Conservation (phyloP, 139 green algal species). For the Coelastrella sp. region DNA sequence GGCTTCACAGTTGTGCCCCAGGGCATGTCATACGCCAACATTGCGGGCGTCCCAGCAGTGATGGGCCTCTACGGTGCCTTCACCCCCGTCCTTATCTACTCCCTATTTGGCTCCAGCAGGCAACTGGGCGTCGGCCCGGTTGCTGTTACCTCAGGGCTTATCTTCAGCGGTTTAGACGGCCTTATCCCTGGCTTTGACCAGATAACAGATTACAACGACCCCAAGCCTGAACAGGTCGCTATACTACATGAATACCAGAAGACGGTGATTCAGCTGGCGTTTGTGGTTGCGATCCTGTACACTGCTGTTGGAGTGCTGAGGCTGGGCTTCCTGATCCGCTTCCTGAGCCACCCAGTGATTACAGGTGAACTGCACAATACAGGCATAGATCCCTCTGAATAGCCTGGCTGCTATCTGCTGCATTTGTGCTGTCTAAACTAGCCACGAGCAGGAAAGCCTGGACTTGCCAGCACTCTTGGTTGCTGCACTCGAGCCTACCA, state of each 20-base stretch:
- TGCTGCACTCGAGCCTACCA: no score
- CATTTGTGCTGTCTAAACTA: no score
- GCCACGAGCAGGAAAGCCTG: no score
- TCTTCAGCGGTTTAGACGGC: conserved; percentile 42
- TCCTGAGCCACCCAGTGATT: conserved; percentile 88
- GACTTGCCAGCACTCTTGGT: no score
- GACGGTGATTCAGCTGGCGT: conserved; percentile 72
- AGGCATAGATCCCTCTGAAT: no score
- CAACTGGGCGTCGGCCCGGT: conserved; percentile 64
- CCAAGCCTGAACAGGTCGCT: conserved; percentile 40
- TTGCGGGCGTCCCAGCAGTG: conserved; percentile 74
- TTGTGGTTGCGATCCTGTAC: conserved; percentile 83
- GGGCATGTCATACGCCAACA: conserved; percentile 80
- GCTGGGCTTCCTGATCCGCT: conserved; percentile 90
- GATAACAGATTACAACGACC: conserved; percentile 65
- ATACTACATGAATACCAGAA: conserved; percentile 50
- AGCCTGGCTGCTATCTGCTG: no score
- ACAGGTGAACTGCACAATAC: conserved; percentile 39
- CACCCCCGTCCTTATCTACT: conserved; percentile 85
- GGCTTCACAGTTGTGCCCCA: conserved; percentile 86
- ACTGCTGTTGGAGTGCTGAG: conserved; percentile 76
- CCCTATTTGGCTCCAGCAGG: conserved; percentile 70
- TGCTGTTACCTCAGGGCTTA: conserved; percentile 57
- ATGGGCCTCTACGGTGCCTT: conserved; percentile 93
- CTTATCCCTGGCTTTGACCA: conserved; percentile 33